Base-by-base conservation (phyloP, 192 early-diverging fungal genomes). In the Geranomyces michiganensis region DNA sequence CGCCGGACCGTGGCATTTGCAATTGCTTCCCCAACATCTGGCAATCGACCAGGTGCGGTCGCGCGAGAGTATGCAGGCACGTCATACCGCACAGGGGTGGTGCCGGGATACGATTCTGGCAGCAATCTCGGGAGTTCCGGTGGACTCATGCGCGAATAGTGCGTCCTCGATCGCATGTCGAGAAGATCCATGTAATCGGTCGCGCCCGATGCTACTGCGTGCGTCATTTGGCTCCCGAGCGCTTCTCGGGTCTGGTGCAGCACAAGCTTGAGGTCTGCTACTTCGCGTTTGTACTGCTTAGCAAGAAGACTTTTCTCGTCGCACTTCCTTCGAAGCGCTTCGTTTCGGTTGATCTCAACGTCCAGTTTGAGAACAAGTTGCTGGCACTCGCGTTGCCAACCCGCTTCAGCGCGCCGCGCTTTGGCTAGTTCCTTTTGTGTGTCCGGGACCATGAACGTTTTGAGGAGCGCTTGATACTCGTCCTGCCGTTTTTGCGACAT, bases 301-400 rank as follows among this genome's bases (percentile, higher is more conserved):
- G 45, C 63, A 36, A 56, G 71, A 12, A 86, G 58, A 30, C 72
- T 44, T 48, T 70, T 73, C 12, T 81, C 77, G 21, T 86, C 81
- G 21, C 56, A 62, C 32, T 71, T 67, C 7, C 73, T 49, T 56
- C 70, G 55, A 0, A 86, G 70, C 29, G 67, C 72, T 51, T 86
- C 85, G 41, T 56, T 76, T 31, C 75, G 63, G 68, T 76, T 84
- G 24, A 84, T 46, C 77, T 87, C 85, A 19, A 60, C 24, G 22
- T 87, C 84, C 15, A 87, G 69, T 66, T 80, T 81, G 6, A 53
- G 46, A 46, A 87, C 78, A 19, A 87, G 71, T 29, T 84, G 67
- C 61, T 85, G 77, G 59, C 85, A 87, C 65, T 87, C 79, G 7
- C 71, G 55, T 61, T 87, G 72, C 85, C 85, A 87, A 53, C 61